Conservation (phyloP, 257 asterid species). For the Capsicum rhomboideum region DNA sequence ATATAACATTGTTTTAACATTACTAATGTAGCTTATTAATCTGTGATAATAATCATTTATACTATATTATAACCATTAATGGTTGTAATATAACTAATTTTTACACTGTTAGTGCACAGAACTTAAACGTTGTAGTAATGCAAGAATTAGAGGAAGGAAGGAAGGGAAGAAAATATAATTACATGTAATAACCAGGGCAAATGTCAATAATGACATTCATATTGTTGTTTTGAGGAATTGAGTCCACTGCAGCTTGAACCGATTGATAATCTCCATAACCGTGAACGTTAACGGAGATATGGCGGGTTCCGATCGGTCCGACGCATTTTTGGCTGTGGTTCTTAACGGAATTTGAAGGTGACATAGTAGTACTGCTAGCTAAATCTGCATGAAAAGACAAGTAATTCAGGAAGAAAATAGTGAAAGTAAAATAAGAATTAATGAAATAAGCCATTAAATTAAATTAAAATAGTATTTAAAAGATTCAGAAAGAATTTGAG, state of each 20-base stretch:
- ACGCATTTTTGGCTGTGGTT: conserved; percentile 42
- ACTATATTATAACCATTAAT: no score
- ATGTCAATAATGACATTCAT: conserved; percentile 61
- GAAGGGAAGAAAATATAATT: background rate
- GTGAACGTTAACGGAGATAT: conserved; percentile 52
- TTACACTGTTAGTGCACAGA: background rate
- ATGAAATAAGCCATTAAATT: conserved; percentile 24
- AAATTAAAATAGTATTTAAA: background rate
- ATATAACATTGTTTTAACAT: no score
- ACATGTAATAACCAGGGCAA: conserved; percentile 71
- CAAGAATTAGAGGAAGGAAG: background rate
- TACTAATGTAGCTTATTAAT: no score
- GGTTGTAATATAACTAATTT: no score
- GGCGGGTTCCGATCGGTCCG: conserved; percentile 69
- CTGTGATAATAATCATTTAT: no score
- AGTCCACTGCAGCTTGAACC: conserved; percentile 72
- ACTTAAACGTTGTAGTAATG: background rate
- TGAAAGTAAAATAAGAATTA: background rate
- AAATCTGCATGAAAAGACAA: background rate
- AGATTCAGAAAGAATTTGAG: background rate
- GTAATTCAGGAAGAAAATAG: background rate
- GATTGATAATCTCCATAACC: conserved; percentile 59
- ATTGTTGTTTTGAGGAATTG: conserved; percentile 49
- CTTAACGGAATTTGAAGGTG: conserved; percentile 7
- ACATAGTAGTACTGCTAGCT: background rate